phyloP scores from a whole-genome alignment of 1,139 yeast genomes.

The Geotrichum aggregatum region DNA sequence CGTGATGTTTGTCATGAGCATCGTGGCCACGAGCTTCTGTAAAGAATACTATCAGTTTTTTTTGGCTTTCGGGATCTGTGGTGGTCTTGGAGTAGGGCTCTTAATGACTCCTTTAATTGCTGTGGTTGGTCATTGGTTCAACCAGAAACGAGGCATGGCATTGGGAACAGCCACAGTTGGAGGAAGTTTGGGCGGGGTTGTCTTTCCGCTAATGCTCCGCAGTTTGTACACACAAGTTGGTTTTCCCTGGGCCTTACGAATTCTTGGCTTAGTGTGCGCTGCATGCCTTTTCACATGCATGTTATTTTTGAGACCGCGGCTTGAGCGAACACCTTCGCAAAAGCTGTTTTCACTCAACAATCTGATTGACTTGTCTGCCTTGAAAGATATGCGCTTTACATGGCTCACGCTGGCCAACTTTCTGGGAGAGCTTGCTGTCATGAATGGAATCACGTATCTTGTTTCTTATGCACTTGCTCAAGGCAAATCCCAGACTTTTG shows the following conservation, averaged over 20 bases:
- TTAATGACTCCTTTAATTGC: slow-evolving; percentile 59
- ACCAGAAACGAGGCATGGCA: slow-evolving; percentile 56
- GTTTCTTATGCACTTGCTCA: slow-evolving; percentile 55
- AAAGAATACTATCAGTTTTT: slow-evolving; percentile 54
- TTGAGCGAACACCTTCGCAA: slow-evolving; percentile 24
- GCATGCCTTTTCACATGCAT: slow-evolving; percentile 41
- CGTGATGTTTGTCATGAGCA: slow-evolving; percentile 46
- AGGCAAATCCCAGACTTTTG: slow-evolving; percentile 50
- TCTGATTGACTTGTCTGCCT: slow-evolving; percentile 35
- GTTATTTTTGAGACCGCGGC: slow-evolving; percentile 35
- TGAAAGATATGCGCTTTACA: slow-evolving; percentile 43
- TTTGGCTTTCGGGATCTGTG: slow-evolving; percentile 51
- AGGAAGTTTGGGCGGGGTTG: slow-evolving; percentile 65
- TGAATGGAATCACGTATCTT: slow-evolving; percentile 51
- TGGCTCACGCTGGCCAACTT: slow-evolving; percentile 45
- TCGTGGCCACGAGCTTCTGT: slow-evolving; percentile 55
- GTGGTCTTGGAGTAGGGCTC: slow-evolving; percentile 57
- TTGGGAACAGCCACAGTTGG: slow-evolving; percentile 61
- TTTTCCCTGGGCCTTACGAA: slow-evolving; percentile 56
- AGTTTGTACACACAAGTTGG: slow-evolving; percentile 50
- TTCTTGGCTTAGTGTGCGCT: slow-evolving; percentile 51
- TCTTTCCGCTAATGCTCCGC: slow-evolving; percentile 58
- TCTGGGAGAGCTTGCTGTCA: slow-evolving; percentile 55
- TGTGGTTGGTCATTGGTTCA: slow-evolving; percentile 60
- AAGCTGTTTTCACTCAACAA: slow-evolving; percentile 2